A percentile compares a stretch with the other conserved stretches of the same genome.
Evolutionary conservation across 441 rosid species (phyloP).

Genomic region (Populus hybrid): DNA sequence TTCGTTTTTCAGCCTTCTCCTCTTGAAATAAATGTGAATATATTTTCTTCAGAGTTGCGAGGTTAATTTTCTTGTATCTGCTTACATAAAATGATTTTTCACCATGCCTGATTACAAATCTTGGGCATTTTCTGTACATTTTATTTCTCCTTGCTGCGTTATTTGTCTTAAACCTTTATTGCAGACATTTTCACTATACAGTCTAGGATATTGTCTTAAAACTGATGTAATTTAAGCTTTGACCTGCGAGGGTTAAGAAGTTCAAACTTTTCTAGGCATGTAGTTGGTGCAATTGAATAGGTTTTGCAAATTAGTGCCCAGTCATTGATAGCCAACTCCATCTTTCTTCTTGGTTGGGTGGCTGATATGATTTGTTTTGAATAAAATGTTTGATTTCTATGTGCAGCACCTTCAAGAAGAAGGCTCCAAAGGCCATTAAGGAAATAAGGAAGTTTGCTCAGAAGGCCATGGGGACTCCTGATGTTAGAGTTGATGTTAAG

Average conservation of each 20-base stretch:
- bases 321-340: not conserved
- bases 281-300: no score
- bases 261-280: not conserved
- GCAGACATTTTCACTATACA: no score
- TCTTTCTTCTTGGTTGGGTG: not conserved
- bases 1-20: not conserved
- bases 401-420: conserved; percentile 85
- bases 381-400: not conserved
- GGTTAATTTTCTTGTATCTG: not conserved
- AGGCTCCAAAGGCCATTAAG: conserved; percentile 88
- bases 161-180: not conserved
- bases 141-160: not conserved
- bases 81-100: not conserved
- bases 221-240: no score
- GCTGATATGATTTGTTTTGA: not conserved
- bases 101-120: not conserved
- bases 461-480: conserved; percentile 75
- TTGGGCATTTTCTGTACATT: not conserved
- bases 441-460: conserved; percentile 86
- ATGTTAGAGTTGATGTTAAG: conserved; percentile 84
- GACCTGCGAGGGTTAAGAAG: not conserved
- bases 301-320: not conserved
- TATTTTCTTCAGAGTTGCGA: not conserved
- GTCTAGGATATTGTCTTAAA: no score
- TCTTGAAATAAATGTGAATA: not conserved